A percentile compares a stretch with the other conserved stretches of the same genome.
phyloP scores from a whole-genome alignment of 2,329 filamentous ascomycete genomes.

The Aspergillus melleus region DNA sequence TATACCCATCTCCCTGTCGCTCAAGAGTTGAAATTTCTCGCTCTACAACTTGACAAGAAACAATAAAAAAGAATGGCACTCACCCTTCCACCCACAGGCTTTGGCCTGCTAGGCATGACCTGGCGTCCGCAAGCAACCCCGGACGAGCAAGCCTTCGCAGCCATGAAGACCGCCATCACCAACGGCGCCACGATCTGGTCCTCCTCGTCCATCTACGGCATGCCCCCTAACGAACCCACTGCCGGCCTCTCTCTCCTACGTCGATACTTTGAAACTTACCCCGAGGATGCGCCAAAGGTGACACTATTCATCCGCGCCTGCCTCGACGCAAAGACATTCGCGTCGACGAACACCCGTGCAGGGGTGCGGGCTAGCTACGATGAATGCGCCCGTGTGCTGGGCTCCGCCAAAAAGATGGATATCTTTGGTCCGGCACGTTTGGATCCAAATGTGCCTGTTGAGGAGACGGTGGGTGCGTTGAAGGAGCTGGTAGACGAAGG shows the following conservation, averaged over 20 bases:
- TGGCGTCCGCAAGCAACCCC: not conserved
- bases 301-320: not conserved
- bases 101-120: slow-evolving; percentile 1
- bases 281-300: not conserved
- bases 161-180: not conserved
- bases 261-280: not conserved
- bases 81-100: not conserved
- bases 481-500: not conserved
- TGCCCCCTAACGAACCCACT: not conserved
- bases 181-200: not conserved
- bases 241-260: not conserved
- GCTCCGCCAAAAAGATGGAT: not conserved
- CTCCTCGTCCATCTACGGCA: not conserved
- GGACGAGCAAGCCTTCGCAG: not conserved
- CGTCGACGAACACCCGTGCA: not conserved
- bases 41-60: no score
- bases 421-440: not conserved
- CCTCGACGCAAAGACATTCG: not conserved
- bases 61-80: no score
- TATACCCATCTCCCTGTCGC: no score
- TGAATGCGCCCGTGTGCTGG: not conserved
- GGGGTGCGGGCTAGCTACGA: not conserved
- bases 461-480: not conserved
- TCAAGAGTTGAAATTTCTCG: no score
- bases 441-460: not conserved